A percentile compares a stretch with the other conserved stretches of the same genome.
These are phyloP conservation scores for Penicillium sp. DNA, from an alignment of 2,329 filamentous ascomycete genomes.

Conservation along the genomic window DNA sequence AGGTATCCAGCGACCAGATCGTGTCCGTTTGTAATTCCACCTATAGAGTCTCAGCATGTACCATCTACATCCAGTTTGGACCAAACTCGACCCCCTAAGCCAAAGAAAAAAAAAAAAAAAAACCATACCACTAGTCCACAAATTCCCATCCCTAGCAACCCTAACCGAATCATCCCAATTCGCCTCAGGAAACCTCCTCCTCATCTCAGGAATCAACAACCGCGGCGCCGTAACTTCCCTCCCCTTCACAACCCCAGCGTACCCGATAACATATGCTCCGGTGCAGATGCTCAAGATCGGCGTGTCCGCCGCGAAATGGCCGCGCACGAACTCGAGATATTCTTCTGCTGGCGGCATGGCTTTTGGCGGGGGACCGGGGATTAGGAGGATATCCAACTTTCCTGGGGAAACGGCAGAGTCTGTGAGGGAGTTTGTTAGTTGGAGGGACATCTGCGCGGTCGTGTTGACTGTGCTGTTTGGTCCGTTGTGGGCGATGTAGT, in stretches of 20 bases:
- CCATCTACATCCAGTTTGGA: not conserved
- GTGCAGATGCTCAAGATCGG: slow-evolving; percentile 31
- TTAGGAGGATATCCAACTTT: slow-evolving; percentile 36
- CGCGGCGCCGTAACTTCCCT: slow-evolving; percentile 24
- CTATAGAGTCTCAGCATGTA: slow-evolving; percentile 4
- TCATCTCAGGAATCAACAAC: slow-evolving; percentile 22
- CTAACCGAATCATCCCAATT: slow-evolving; percentile 24
- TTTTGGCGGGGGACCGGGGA: slow-evolving; percentile 40
- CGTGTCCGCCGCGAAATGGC: slow-evolving; percentile 30
- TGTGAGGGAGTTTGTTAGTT: slow-evolving; percentile 27
- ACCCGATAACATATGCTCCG: slow-evolving; percentile 20
- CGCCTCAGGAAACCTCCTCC: slow-evolving; percentile 24
- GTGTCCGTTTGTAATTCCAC: slow-evolving; percentile 29
- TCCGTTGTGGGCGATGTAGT: slow-evolving; percentile 30
- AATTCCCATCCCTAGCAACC: slow-evolving; percentile 23
- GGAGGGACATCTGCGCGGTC: slow-evolving; percentile 31
- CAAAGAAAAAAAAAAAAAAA: not conserved
- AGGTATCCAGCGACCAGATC: slow-evolving; percentile 27
- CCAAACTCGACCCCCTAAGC: no score
- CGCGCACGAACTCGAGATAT: slow-evolving; percentile 32
- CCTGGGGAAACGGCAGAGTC: slow-evolving; percentile 35
- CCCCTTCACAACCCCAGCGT: slow-evolving; percentile 25
- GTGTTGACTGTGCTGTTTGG: slow-evolving; percentile 12
- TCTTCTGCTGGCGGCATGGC: slow-evolving; percentile 26
- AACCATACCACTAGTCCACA: slow-evolving; percentile 26